These are phyloP conservation scores for Fraxinus excelsior DNA, from an alignment of 257 asterid species.

Conservation along the genomic window DNA sequence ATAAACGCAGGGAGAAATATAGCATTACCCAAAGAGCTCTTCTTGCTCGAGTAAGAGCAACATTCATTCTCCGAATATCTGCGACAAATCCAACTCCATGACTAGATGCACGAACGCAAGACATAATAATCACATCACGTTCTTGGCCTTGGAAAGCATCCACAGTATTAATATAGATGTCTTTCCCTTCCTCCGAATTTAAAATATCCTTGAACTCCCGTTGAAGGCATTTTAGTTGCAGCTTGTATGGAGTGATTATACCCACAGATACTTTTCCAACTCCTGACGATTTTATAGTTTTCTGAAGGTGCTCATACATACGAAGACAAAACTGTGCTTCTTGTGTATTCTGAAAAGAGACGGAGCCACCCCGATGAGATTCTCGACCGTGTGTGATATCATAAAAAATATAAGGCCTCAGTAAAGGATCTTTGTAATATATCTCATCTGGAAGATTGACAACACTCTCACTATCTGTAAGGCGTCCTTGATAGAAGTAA, in stretches of 20 bases:
- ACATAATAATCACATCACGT: slow-evolving; percentile 97
- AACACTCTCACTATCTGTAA: slow-evolving; percentile 92
- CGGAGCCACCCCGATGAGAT: slow-evolving; percentile 96
- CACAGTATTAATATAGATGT: slow-evolving; percentile 89
- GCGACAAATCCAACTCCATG: slow-evolving; percentile 98
- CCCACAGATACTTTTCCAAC: slow-evolving; percentile 85
- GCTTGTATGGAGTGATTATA: slow-evolving; percentile 94
- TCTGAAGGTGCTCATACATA: slow-evolving; percentile 88
- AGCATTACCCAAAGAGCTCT: slow-evolving; percentile 95
- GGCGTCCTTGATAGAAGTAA: slow-evolving; percentile 96
- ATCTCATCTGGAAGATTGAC: slow-evolving; percentile 68
- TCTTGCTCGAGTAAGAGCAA: slow-evolving; percentile 95
- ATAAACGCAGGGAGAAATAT: not conserved
- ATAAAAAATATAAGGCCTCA: slow-evolving; percentile 83
- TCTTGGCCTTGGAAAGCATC: slow-evolving; percentile 99
- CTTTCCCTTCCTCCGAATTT: slow-evolving; percentile 92
- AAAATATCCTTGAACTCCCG: slow-evolving; percentile 87
- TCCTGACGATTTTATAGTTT: slow-evolving; percentile 60
- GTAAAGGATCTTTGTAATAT: slow-evolving; percentile 79
- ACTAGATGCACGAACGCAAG: slow-evolving; percentile 93
- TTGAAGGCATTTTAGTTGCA: slow-evolving; percentile 95
- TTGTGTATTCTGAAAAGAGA: slow-evolving; percentile 86
- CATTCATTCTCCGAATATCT: slow-evolving; percentile 97
- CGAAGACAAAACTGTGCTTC: slow-evolving; percentile 96
- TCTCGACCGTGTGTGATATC: slow-evolving; percentile 89